phyloP scores from a whole-genome alignment of 1,284 basidiomycete genomes.

The Ganoderma sp. region DNA sequence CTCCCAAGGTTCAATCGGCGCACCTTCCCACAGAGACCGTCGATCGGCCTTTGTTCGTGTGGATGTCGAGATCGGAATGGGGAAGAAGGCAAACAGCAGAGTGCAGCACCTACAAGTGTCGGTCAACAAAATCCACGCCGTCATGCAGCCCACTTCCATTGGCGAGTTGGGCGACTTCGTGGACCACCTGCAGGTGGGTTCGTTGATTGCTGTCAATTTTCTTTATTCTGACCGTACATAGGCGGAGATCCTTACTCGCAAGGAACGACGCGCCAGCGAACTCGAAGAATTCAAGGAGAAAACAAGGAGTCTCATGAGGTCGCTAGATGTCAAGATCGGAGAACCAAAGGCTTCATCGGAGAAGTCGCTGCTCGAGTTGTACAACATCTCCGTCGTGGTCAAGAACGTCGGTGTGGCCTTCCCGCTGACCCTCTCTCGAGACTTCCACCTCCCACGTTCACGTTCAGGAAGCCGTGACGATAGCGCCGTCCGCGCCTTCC shows the following conservation, averaged over 20 bases:
- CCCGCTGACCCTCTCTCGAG: constrained; percentile 67
- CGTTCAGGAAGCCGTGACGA: constrained; percentile 44
- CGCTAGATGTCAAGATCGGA: constrained; percentile 67
- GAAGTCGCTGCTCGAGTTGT: constrained; percentile 69
- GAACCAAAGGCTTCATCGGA: constrained; percentile 46
- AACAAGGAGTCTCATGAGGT: constrained; percentile 71
- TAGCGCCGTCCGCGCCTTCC: constrained; percentile 73
- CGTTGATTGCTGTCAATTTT: not conserved
- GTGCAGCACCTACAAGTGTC: constrained; percentile 57
- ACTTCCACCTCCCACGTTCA: constrained; percentile 54
- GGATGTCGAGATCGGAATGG: constrained; percentile 62
- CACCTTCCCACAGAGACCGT: constrained; percentile 60
- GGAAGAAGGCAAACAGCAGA: constrained; percentile 35
- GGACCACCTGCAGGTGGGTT: constrained; percentile 75
- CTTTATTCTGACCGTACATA: constrained; percentile 39
- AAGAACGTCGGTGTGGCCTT: constrained; percentile 84
- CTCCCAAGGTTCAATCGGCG: constrained; percentile 51
- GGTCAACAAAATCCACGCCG: constrained; percentile 82
- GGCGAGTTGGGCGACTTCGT: constrained; percentile 87
- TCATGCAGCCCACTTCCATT: constrained; percentile 91
- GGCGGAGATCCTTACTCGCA: constrained; percentile 75
- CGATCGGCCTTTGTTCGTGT: constrained; percentile 85
- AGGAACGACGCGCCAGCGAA: constrained; percentile 77
- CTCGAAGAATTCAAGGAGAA: constrained; percentile 85
- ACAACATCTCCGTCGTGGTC: constrained; percentile 68